Evolutionary conservation across 2,329 filamentous ascomycete species (phyloP), one percentile per base, ranked within the genome.

Genomic region (Aspergillus fumigatiaffinis): DNA sequence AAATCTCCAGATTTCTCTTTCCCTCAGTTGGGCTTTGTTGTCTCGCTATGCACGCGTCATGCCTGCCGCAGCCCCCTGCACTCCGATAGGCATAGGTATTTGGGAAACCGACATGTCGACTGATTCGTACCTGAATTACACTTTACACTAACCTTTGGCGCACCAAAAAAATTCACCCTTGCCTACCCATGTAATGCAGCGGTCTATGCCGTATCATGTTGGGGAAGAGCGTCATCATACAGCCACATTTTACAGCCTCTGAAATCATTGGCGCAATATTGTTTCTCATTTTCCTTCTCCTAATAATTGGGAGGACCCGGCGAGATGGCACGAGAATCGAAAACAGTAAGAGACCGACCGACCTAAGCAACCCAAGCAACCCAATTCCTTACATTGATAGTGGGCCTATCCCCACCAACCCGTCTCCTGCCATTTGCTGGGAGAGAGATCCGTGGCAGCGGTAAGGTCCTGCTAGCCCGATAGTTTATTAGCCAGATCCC

Each of bases 341-440:
- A 17, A 17, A 12, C 23, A 28, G 7, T 28, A 23, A 26, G 23
- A 17, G 6, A 26, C 47, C 5, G n/a, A 25, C 4, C 17, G 17
- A 6, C 9, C 47, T 9, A 17, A 29, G 10, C 28, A 29, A 28
- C 26, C 26, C 5, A 26, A 26, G 26, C 26, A 26, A 29, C 28
- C 23, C 47, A 5, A 49, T 49, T 49, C 47, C 49, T 35, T 29
- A 32, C 49, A 35, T 51, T 21, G 26, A 26, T n/a, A 32, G 54
- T 61, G 57, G 57, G 54, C 41, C 57, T 6, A 14, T 38, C 17
- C 21, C 44, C 32, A 28, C 48, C n/a, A 17, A 10, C 3, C 14
- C 35, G 20, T 4, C 9, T 42, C 12, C 50, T 54, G 25, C 51
- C 10, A 63, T 61, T 61, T 38, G 61, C 57, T 60, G 59, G 61